These are phyloP conservation scores for Bonnemaisonia californica DNA, from an alignment of 31 red algal species.

Conservation along the genomic window DNA sequence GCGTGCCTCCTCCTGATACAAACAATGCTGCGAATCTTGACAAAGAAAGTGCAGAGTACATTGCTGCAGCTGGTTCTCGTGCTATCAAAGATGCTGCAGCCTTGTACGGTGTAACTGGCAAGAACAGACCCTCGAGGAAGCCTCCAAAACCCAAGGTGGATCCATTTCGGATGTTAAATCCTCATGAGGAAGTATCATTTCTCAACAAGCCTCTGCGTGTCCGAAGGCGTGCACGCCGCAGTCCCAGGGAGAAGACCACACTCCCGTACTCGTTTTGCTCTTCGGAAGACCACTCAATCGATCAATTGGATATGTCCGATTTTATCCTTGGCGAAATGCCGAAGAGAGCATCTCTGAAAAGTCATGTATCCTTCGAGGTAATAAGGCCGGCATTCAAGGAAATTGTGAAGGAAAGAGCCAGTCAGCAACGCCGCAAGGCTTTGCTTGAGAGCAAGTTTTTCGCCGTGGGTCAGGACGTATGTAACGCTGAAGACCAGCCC, in stretches of 20 bases:
- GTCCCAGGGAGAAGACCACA: background rate
- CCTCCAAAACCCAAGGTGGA: conserved; percentile 15
- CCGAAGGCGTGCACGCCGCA: conserved; percentile 28
- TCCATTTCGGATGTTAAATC: conserved; percentile 52
- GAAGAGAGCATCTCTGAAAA: conserved; percentile 32
- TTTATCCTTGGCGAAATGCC: conserved; percentile 25
- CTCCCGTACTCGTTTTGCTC: background rate
- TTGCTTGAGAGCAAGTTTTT: conserved; percentile 15
- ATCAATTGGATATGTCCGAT: conserved; percentile 27
- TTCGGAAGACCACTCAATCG: conserved; percentile 1
- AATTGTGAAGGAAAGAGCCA: conserved; percentile 21
- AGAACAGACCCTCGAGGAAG: background rate
- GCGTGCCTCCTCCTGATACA: background rate
- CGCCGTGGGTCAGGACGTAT: conserved; percentile 24
- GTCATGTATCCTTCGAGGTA: conserved; percentile 29
- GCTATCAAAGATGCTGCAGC: conserved; percentile 14
- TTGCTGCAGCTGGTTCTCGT: background rate
- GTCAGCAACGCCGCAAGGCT: background rate
- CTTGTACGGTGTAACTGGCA: conserved; percentile 13
- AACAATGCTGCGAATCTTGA: background rate
- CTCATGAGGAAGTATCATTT: conserved; percentile 44
- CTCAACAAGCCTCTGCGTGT: conserved; percentile 39
- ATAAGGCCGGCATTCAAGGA: background rate
- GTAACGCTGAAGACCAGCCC: conserved; percentile 13
- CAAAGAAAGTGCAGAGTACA: no score